These are phyloP conservation scores for Kodamaea kaohsiungensis DNA, from an alignment of 805 yeast genomes.

Conservation along the genomic window DNA sequence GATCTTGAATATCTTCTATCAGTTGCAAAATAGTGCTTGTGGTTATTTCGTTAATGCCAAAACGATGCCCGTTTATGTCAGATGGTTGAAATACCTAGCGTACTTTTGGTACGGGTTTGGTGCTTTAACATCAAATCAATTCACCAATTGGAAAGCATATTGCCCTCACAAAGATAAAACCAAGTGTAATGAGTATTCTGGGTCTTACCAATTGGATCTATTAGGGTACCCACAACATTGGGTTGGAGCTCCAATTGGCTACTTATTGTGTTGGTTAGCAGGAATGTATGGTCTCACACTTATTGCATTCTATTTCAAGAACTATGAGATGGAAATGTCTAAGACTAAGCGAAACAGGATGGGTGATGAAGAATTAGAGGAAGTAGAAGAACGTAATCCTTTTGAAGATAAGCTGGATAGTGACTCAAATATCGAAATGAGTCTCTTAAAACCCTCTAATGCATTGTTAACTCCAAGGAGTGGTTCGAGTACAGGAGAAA, in stretches of 20 bases:
- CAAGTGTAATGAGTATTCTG: conserved; percentile 22
- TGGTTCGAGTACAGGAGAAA: neutral
- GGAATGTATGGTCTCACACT: conserved; percentile 20
- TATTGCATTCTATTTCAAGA: conserved; percentile 17
- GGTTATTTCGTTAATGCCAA: conserved; percentile 29
- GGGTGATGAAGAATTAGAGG: conserved; percentile 17
- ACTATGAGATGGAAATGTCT: conserved; percentile 25
- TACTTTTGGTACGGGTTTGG: conserved; percentile 32
- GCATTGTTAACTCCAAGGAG: neutral
- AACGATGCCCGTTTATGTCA: conserved; percentile 30
- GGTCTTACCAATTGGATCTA: conserved; percentile 20
- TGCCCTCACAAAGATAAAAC: conserved; percentile 27
- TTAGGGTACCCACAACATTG: conserved; percentile 26
- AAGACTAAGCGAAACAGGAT: conserved; percentile 22
- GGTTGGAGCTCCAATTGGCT: conserved; percentile 25
- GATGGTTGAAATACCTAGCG: conserved; percentile 29
- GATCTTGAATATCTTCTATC: conserved; percentile 22
- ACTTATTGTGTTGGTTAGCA: conserved; percentile 20
- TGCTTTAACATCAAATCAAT: conserved; percentile 26
- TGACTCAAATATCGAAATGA: neutral
- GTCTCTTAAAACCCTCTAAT: neutral
- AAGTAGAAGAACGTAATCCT: conserved; percentile 8
- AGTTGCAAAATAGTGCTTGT: conserved; percentile 30
- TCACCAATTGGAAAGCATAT: conserved; percentile 23
- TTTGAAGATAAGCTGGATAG: conserved; percentile 9